phyloP scores from a whole-genome alignment of 352 stramenopile genomes.

The Elongisporangium undulatum region DNA sequence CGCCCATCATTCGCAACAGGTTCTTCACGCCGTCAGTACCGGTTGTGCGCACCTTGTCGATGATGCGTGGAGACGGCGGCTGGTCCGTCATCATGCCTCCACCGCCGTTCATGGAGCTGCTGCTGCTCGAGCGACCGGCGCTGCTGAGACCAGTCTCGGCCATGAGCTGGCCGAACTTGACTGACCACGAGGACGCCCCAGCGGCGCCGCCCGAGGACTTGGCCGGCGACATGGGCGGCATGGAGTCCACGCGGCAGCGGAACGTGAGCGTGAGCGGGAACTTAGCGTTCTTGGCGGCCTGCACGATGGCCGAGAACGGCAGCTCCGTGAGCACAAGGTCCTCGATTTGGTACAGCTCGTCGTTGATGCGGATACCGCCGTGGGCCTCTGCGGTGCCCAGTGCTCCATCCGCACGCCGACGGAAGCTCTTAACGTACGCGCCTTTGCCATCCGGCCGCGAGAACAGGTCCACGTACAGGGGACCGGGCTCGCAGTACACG shows the following conservation, averaged over 20 bases:
- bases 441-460: conserved; percentile 62
- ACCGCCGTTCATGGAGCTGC: conserved; percentile 7
- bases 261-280: conserved; percentile 74
- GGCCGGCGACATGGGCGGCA: conserved; percentile 35
- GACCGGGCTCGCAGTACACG: conserved; percentile 38
- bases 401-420: conserved; percentile 41
- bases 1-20: conserved; percentile 68
- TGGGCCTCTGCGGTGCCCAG: conserved; percentile 56
- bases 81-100: background rate
- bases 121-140: conserved; percentile 3
- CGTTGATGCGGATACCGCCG: conserved; percentile 46
- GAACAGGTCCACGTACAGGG: conserved; percentile 74
- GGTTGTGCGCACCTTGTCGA: conserved; percentile 59
- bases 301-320: conserved; percentile 63
- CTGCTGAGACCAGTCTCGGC: background rate
- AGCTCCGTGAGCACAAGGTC: conserved; percentile 45
- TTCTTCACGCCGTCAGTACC: conserved; percentile 69
- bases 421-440: conserved; percentile 71
- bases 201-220: conserved; percentile 11
- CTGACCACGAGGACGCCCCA: conserved; percentile 24
- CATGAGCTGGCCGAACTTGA: conserved; percentile 21
- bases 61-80: conserved; percentile 13
- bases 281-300: conserved; percentile 46
- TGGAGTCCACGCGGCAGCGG: conserved; percentile 25
- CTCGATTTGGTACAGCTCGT: conserved; percentile 75